Conservation (phyloP, 257 asterid species). For the Knoxia roxburghii region DNA sequence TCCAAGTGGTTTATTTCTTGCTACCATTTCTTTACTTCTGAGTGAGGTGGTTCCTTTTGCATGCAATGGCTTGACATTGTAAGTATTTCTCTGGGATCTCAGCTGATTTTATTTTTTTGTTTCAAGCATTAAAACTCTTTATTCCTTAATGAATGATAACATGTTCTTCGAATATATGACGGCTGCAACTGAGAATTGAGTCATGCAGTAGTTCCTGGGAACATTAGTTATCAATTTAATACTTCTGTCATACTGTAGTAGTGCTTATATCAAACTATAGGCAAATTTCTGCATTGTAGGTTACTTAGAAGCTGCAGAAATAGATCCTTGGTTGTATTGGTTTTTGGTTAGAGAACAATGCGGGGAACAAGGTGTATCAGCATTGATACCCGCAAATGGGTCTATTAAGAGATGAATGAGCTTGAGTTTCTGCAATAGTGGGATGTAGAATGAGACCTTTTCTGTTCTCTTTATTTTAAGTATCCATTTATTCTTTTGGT, state of each 20-base stretch:
- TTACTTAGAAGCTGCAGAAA: neutral
- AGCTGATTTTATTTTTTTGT: constrained; percentile 6
- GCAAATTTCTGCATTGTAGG: neutral
- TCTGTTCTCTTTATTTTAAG: neutral
- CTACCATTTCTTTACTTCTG: constrained; percentile 64
- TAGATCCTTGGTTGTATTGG: neutral
- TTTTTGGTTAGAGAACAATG: neutral
- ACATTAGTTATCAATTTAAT: neutral
- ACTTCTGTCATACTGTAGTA: neutral
- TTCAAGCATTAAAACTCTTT: constrained; percentile 11
- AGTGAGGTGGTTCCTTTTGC: constrained; percentile 88
- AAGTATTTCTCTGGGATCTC: constrained; percentile 22
- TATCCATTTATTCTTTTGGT: neutral
- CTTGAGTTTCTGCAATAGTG: neutral
- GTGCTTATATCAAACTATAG: neutral
- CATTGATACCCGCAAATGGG: neutral
- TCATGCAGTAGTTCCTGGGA: neutral
- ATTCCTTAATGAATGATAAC: neutral
- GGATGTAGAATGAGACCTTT: neutral
- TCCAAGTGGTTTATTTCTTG: constrained; percentile 73
- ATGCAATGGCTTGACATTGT: constrained; percentile 60
- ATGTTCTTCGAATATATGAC: neutral
- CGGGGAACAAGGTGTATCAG: neutral
- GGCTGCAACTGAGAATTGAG: neutral
- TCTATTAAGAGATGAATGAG: neutral